Percentiles rank a stretch among this genome's conserved stretches.
Evolutionary conservation across 345 rosid genomes (phyloP).

Genomic region (Pistacia integerrima): DNA sequence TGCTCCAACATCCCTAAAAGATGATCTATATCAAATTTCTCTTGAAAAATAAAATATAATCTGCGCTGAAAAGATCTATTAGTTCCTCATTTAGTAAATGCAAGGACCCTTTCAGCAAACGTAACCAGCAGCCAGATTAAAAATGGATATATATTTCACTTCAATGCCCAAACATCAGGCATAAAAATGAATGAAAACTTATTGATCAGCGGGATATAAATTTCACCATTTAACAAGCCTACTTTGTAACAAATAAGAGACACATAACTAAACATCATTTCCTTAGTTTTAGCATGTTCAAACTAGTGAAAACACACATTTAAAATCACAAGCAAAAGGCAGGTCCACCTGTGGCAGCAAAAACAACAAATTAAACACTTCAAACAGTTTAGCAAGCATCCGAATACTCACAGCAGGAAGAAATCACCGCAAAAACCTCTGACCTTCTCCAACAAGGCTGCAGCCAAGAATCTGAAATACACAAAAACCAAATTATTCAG

Average conservation of each 20-base stretch:
- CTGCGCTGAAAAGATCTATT: no score
- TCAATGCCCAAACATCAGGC: background rate
- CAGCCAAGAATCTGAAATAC: constrained; percentile 78
- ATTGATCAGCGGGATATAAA: background rate
- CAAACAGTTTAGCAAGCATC: background rate
- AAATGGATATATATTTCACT: background rate
- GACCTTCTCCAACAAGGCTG: constrained; percentile 84
- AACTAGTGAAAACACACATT: background rate
- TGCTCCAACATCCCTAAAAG: no score
- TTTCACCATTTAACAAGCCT: background rate
- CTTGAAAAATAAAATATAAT: no score
- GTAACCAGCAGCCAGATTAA: no score
- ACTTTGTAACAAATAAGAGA: background rate
- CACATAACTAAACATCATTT: background rate
- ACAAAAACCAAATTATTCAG: constrained; percentile 21
- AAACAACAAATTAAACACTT: background rate
- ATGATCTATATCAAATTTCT: no score
- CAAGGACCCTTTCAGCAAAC: no score
- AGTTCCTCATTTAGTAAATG: no score
- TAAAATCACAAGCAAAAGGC: background rate
- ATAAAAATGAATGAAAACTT: background rate
- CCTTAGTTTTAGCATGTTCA: background rate
- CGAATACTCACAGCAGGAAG: constrained; percentile 61
- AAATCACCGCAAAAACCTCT: constrained; percentile 53
- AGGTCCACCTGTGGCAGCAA: background rate